Evolutionary conservation across 208 protist species (phyloP).

Genomic region (Novymonas esmeraldas): DNA sequence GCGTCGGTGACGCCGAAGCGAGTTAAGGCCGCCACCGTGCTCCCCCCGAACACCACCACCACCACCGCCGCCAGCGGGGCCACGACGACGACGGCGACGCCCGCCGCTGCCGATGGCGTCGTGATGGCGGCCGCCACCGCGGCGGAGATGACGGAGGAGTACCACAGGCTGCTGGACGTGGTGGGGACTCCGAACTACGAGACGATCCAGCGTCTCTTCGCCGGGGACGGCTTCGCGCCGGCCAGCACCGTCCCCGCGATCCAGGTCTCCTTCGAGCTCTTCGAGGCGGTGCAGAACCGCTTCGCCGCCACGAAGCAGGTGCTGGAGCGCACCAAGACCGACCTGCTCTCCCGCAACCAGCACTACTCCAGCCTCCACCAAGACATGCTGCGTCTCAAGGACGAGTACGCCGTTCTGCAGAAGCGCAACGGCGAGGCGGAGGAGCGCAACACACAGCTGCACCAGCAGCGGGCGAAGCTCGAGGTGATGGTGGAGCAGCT

Average conservation of each 20-base stretch:
- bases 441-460: slow-evolving; percentile 65
- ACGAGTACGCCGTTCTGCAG: slow-evolving; percentile 52
- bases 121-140: neutral
- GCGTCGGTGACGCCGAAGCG: neutral
- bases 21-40: neutral
- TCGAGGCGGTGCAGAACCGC: slow-evolving; percentile 84
- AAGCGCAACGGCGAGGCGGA: slow-evolving; percentile 61
- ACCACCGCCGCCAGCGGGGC: neutral
- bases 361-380: slow-evolving; percentile 59
- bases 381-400: slow-evolving; percentile 52
- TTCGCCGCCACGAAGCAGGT: slow-evolving; percentile 72
- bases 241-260: slow-evolving; percentile 67
- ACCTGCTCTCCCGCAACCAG: slow-evolving; percentile 71
- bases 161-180: slow-evolving; percentile 66
- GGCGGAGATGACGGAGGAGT: slow-evolving; percentile 41
- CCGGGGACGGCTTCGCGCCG: slow-evolving; percentile 44
- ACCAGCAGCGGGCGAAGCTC: slow-evolving; percentile 69
- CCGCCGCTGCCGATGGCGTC: neutral
- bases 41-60: neutral
- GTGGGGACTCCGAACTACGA: slow-evolving; percentile 70
- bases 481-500: slow-evolving; percentile 76
- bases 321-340: slow-evolving; percentile 69
- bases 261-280: slow-evolving; percentile 85
- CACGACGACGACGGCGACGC: neutral
- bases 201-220: slow-evolving; percentile 63